These are phyloP conservation scores for Salix viminalis DNA, from an alignment of 345 rosid species.

Conservation along the genomic window DNA sequence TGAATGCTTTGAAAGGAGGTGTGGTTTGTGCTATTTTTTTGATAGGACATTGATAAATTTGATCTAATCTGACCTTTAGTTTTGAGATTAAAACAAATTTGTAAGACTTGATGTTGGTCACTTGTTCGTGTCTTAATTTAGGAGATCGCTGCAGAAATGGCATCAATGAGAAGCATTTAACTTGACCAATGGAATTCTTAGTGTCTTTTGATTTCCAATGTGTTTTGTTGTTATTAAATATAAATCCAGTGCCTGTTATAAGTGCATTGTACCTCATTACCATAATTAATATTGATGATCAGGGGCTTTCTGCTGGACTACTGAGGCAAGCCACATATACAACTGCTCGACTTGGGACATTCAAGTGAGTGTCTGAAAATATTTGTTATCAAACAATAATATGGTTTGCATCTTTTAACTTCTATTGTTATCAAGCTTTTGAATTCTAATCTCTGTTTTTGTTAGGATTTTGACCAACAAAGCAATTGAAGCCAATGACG, in stretches of 20 bases:
- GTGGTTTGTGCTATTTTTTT: neutral
- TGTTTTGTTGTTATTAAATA: neutral
- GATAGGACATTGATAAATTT: neutral
- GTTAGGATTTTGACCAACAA: conserved; percentile 77
- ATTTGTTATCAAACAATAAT: neutral
- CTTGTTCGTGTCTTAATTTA: neutral
- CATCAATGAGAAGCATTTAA: neutral
- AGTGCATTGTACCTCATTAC: neutral
- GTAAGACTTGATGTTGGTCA: neutral
- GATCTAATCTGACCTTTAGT: neutral
- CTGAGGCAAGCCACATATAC: conserved; percentile 98
- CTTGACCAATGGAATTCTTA: neutral
- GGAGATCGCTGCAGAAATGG: neutral
- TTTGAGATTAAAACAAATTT: neutral
- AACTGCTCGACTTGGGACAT: conserved; percentile 95
- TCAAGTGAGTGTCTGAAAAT: conserved; percentile 52
- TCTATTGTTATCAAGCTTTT: neutral
- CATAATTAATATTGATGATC: neutral
- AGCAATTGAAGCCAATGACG: conserved; percentile 86
- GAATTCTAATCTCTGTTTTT: conserved; percentile 4
- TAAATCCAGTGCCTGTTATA: neutral
- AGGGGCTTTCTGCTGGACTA: conserved; percentile 94
- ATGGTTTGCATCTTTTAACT: neutral
- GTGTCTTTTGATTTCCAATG: neutral
- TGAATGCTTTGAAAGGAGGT: neutral